Evolutionary conservation across 2,329 filamentous ascomycete genomes (phyloP).

Genomic region (Pseudocercospora macadamiae): DNA sequence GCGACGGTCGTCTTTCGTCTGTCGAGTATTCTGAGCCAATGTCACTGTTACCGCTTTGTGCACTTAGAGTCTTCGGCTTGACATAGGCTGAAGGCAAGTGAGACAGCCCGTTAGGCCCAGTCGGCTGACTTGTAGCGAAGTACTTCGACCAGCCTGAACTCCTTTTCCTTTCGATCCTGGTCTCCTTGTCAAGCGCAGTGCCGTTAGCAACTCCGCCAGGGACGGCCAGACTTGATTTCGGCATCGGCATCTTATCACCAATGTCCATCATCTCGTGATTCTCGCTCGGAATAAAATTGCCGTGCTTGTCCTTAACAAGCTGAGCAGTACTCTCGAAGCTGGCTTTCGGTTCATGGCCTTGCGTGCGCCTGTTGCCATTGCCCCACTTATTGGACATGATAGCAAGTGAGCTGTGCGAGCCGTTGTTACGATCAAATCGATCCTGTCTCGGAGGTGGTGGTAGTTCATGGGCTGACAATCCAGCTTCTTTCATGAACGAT

Average conservation of each 20-base stretch:
- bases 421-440: constrained; percentile 18
- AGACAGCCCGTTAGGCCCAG: constrained; percentile 39
- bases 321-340: constrained; percentile 65
- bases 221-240: constrained; percentile 23
- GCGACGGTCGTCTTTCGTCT: constrained; percentile 54
- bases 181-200: constrained; percentile 35
- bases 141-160: constrained; percentile 57
- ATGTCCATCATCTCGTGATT: constrained; percentile 51
- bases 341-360: constrained; percentile 45
- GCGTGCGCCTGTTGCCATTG: constrained; percentile 51
- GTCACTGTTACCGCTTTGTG: constrained; percentile 38
- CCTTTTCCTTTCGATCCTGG: constrained; percentile 51
- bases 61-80: constrained; percentile 48
- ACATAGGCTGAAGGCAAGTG: constrained; percentile 38
- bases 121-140: constrained; percentile 41
- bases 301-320: constrained; percentile 60
- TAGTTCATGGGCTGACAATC: constrained; percentile 42
- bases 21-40: constrained; percentile 46
- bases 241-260: constrained; percentile 40
- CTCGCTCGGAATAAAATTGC: constrained; percentile 45
- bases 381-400: constrained; percentile 60
- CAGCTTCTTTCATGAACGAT: constrained; percentile 56
- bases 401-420: constrained; percentile 46
- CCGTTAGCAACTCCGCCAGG: constrained; percentile 22
- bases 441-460: constrained; percentile 24